Conservation (phyloP, 1,284 basidiomycete genomes). For the Anthracocystis panici-leucophaei region DNA sequence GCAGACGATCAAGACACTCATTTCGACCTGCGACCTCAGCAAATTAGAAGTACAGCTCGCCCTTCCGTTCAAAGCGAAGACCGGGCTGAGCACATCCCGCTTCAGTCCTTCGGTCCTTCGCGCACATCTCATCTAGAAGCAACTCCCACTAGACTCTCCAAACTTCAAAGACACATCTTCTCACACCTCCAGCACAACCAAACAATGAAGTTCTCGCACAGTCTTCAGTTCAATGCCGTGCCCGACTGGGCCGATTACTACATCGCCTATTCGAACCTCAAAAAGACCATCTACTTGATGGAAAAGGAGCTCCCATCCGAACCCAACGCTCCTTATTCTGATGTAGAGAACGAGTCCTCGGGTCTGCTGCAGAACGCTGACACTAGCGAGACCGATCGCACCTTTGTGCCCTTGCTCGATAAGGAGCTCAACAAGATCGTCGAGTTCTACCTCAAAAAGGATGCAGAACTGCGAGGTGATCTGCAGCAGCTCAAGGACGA, state of each 20-base stretch:
- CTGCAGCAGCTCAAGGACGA: conserved; percentile 55
- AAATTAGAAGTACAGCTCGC: neutral
- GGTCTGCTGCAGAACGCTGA: conserved; percentile 44
- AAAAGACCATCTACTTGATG: conserved; percentile 68
- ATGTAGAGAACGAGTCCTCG: conserved; percentile 64
- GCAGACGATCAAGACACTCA: neutral
- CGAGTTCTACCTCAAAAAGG: conserved; percentile 78
- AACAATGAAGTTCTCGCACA: conserved; percentile 72
- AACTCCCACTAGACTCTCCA: conserved; percentile 12
- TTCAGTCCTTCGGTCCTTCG: conserved; percentile 33
- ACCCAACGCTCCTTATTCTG: conserved; percentile 33
- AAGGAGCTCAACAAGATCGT: conserved; percentile 85
- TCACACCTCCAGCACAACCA: conserved; percentile 17
- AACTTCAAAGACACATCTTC: conserved; percentile 15
- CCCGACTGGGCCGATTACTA: conserved; percentile 96
- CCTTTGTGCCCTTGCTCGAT: conserved; percentile 76
- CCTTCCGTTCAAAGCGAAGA: conserved; percentile 4
- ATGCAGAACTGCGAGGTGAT: conserved; percentile 73
- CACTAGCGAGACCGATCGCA: conserved; percentile 58
- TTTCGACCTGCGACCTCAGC: neutral
- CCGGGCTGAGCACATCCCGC: conserved; percentile 39
- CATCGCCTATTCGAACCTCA: conserved; percentile 73
- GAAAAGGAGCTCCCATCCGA: conserved; percentile 59
- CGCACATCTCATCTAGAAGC: conserved; percentile 8
- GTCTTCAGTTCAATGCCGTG: conserved; percentile 91